phyloP scores from a whole-genome alignment of 2,329 filamentous ascomycete species.

The Curvularia sp. region DNA sequence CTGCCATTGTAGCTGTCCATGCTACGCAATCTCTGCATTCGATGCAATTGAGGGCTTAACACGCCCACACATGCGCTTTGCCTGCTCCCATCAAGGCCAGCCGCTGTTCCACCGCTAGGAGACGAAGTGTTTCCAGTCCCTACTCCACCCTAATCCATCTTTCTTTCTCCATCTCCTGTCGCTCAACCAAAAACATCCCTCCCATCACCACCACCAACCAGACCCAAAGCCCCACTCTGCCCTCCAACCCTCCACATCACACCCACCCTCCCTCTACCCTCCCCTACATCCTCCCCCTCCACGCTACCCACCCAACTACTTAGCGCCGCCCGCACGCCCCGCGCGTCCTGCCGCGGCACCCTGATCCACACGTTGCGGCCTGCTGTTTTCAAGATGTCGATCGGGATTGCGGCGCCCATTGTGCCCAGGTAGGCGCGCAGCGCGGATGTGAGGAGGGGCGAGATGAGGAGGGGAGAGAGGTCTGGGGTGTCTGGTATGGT shows the following conservation, averaged over 20 bases:
- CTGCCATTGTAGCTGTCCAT: neutral
- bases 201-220: neutral
- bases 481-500: neutral
- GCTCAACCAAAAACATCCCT: constrained; percentile 4
- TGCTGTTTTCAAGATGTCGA: constrained; percentile 69
- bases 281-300: constrained; percentile 30
- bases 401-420: constrained; percentile 68
- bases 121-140: neutral
- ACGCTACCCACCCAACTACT: constrained; percentile 37
- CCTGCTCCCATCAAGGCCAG: neutral
- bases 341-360: constrained; percentile 36
- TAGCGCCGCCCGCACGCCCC: constrained; percentile 33
- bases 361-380: constrained; percentile 34
- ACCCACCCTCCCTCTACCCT: constrained; percentile 24
- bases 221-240: constrained; percentile 19
- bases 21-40: neutral
- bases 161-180: neutral
- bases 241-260: constrained; percentile 41
- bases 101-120: neutral
- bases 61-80: neutral
- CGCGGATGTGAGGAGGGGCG: constrained; percentile 68
- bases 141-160: neutral
- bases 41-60: neutral
- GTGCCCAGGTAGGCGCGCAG: constrained; percentile 73
- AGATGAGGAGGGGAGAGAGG: constrained; percentile 66